Conservation (phyloP, 2,329 filamentous ascomycete genomes). For the Clonostachys chloroleuca region DNA sequence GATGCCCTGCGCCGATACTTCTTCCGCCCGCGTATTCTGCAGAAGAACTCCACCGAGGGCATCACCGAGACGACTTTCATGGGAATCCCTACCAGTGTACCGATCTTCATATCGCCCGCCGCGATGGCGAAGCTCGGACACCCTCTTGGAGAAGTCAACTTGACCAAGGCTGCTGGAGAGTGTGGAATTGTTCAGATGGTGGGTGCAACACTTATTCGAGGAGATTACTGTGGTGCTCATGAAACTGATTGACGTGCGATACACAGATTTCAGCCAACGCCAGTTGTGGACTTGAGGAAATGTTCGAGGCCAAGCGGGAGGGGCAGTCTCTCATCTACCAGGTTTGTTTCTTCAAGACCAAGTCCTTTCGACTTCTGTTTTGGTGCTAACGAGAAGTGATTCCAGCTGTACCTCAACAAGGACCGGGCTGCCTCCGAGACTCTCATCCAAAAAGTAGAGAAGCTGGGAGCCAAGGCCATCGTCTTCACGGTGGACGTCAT, state of each 20-base stretch:
- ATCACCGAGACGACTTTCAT: constrained; percentile 30
- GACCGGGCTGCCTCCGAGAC: constrained; percentile 20
- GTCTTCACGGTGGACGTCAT: constrained; percentile 26
- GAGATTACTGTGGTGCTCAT: background rate
- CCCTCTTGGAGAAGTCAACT: constrained; percentile 37
- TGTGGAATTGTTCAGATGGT: constrained; percentile 39
- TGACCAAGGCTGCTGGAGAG: constrained; percentile 36
- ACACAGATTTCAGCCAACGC: constrained; percentile 3
- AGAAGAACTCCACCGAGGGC: constrained; percentile 3
- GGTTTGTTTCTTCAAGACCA: constrained; percentile 3
- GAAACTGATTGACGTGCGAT: background rate
- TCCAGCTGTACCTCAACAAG: constrained; percentile 19
- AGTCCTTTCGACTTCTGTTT: too few relatives aligned
- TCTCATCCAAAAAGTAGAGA: constrained; percentile 20
- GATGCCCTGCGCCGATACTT: constrained; percentile 40
- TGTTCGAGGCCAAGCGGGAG: constrained; percentile 19
- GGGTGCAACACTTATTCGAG: background rate
- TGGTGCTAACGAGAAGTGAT: background rate
- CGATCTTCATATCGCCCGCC: constrained; percentile 44
- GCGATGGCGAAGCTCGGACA: constrained; percentile 37
- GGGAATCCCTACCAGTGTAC: constrained; percentile 39
- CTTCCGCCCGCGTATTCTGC: constrained; percentile 28
- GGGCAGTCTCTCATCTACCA: constrained; percentile 25
- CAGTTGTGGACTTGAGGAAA: constrained; percentile 24
- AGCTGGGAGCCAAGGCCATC: constrained; percentile 26